Evolutionary conservation across 2,329 filamentous ascomycete species (phyloP).

Genomic region (Knufia petricola): DNA sequence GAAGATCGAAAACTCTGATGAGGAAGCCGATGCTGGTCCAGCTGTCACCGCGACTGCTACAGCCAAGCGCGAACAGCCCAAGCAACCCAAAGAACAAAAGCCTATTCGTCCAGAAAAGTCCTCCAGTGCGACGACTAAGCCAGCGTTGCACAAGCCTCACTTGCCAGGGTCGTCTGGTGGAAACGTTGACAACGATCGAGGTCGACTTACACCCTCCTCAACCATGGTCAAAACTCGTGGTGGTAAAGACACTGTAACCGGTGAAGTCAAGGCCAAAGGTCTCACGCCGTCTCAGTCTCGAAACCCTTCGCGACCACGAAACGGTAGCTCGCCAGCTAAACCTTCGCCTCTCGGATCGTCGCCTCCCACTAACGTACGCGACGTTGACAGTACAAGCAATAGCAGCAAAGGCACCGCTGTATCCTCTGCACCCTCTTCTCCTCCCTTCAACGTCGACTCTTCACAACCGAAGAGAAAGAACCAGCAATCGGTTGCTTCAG

Average conservation of each 20-base stretch:
- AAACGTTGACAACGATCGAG: slow-evolving; percentile 12
- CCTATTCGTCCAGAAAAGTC: slow-evolving; percentile 10
- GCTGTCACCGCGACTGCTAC: slow-evolving; percentile 2
- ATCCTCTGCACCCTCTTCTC: slow-evolving; percentile 38
- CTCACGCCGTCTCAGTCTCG: slow-evolving; percentile 13
- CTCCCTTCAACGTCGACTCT: slow-evolving; percentile 27
- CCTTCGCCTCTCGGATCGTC: slow-evolving; percentile 54
- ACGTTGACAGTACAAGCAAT: slow-evolving; percentile 40
- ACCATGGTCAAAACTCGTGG: slow-evolving; percentile 14
- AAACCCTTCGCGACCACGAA: slow-evolving; percentile 28
- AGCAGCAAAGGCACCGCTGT: slow-evolving; percentile 31
- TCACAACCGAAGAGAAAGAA: slow-evolving; percentile 23
- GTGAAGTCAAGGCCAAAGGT: slow-evolving; percentile 11
- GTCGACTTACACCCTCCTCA: slow-evolving; percentile 11
- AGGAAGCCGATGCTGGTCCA: slow-evolving; percentile 33
- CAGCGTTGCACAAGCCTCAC: slow-evolving; percentile 16
- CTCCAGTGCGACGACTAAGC: slow-evolving; percentile 10
- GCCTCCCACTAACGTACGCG: slow-evolving; percentile 51
- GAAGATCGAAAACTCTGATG: slow-evolving; percentile 44
- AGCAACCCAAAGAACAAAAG: slow-evolving; percentile 11
- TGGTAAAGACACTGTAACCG: slow-evolving; percentile 12
- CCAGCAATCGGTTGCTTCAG: slow-evolving; percentile 23
- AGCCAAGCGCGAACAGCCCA: slow-evolving; percentile 7
- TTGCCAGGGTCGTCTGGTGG: slow-evolving; percentile 17
- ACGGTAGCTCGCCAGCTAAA: slow-evolving; percentile 47